Conservation (phyloP, 257 asterid genomes). For the Plantago major region DNA sequence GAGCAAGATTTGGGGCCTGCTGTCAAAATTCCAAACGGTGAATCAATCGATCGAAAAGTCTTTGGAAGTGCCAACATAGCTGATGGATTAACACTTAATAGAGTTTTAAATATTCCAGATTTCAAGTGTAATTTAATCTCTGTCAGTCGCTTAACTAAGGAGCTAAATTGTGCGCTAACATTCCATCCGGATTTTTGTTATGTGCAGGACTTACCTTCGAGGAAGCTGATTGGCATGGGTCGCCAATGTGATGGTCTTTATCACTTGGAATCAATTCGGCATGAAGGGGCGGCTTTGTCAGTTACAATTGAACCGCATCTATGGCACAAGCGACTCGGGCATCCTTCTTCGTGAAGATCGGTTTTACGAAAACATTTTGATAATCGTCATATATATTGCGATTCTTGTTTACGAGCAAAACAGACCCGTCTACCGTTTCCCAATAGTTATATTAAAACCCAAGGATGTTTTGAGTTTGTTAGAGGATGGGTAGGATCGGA, state of each 20-base stretch:
- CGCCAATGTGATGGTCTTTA: neutral
- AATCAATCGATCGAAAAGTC: neutral
- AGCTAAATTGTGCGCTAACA: neutral
- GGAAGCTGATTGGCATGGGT: neutral
- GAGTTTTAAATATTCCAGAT: neutral
- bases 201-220: neutral
- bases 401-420: too few relatives aligned
- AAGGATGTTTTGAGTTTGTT: too few relatives aligned
- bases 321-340: too few relatives aligned
- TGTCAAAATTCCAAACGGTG: neutral
- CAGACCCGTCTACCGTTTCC: too few relatives aligned
- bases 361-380: too few relatives aligned
- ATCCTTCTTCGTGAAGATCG: too few relatives aligned
- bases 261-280: neutral
- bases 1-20: neutral
- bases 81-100: neutral
- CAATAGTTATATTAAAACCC: too few relatives aligned
- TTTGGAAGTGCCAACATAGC: neutral
- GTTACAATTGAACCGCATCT: too few relatives aligned
- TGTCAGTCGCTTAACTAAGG: neutral
- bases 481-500: too few relatives aligned
- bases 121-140: neutral
- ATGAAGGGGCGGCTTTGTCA: too few relatives aligned
- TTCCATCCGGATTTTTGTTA: neutral
- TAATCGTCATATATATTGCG: too few relatives aligned